Percentiles rank a stretch among this genome's conserved stretches.
phyloP scores from a whole-genome alignment of 2,329 filamentous ascomycete species.

The Scortechinia acanthostroma region DNA sequence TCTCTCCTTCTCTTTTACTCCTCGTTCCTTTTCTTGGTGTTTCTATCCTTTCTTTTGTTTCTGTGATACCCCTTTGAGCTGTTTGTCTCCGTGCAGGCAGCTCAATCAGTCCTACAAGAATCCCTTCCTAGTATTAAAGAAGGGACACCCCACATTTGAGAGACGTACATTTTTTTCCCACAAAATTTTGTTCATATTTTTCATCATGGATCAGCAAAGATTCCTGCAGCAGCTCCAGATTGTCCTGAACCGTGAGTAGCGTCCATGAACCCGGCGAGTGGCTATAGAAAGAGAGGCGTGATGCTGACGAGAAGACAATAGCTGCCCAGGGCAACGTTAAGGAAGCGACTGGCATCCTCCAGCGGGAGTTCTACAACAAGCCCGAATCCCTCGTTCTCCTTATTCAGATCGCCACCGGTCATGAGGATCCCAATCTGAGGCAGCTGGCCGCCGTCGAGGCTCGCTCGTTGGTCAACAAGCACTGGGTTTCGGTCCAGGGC shows the following conservation, averaged over 20 bases:
- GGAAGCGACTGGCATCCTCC: conserved; percentile 79
- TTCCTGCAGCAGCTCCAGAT: conserved; percentile 82
- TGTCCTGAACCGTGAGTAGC: conserved; percentile 75
- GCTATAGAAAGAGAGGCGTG: conserved; percentile 7
- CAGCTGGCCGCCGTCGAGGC: conserved; percentile 91
- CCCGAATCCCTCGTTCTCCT: conserved; percentile 79
- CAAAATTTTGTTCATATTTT: conserved; percentile 4
- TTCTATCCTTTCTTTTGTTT: conserved; percentile 6
- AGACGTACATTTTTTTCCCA: conserved; percentile 3
- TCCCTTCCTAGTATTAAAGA: not conserved
- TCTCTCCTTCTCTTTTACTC: conserved; percentile 4
- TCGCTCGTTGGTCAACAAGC: conserved; percentile 73
- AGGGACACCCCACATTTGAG: too few species aligned
- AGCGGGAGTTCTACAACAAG: conserved; percentile 86
- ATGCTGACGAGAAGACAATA: conserved; percentile 33
- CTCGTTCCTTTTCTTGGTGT: conserved; percentile 4
- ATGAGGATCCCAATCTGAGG: conserved; percentile 66
- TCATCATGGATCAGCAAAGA: conserved; percentile 70
- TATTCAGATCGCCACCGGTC: conserved; percentile 78
- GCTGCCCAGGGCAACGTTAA: conserved; percentile 86
- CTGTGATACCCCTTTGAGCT: conserved; percentile 4
- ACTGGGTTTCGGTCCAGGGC: conserved; percentile 71
- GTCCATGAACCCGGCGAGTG: conserved; percentile 5
- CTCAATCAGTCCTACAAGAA: not conserved
- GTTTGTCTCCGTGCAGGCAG: conserved; percentile 4